Percentiles rank a stretch among this genome's conserved stretches.
Conservation (phyloP, 495 filamentous ascomycete species). For the Thermothielavioides terrestris region DNA sequence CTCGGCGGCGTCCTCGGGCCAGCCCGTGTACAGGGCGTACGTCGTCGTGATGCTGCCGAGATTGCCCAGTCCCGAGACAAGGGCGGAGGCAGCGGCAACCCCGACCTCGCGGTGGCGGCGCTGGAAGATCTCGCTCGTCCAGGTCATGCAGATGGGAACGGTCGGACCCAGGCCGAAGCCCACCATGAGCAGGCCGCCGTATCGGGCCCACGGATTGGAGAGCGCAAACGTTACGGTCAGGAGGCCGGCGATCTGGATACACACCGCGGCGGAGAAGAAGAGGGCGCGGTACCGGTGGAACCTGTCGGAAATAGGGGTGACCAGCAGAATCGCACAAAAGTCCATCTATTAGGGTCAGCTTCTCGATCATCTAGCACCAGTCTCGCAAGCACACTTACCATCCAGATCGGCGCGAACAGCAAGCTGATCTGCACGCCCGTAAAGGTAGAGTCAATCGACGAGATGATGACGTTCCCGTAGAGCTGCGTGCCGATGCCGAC, state of each 20-base stretch:
- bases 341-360: constrained; percentile 51
- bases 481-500: constrained; percentile 84
- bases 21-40: constrained; percentile 81
- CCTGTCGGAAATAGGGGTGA: constrained; percentile 78
- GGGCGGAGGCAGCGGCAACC: constrained; percentile 77
- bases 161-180: constrained; percentile 89
- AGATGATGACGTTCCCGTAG: constrained; percentile 80
- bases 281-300: constrained; percentile 77
- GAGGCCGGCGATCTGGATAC: constrained; percentile 75
- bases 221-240: constrained; percentile 70
- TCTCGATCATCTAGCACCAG: not conserved
- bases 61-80: constrained; percentile 81
- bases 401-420: constrained; percentile 85
- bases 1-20: constrained; percentile 59
- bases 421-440: constrained; percentile 70
- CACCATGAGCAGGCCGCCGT: constrained; percentile 80
- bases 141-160: constrained; percentile 87
- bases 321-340: constrained; percentile 74
- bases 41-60: constrained; percentile 78
- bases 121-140: constrained; percentile 88
- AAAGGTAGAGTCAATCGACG: constrained; percentile 61
- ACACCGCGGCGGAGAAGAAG: constrained; percentile 67
- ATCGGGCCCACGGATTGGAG: constrained; percentile 69
- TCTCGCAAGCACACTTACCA: constrained; percentile 46
- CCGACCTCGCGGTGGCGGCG: constrained; percentile 82